Evolutionary conservation across 805 yeast species (phyloP).

Genomic region (Kurtzmaniella cleridarum): DNA sequence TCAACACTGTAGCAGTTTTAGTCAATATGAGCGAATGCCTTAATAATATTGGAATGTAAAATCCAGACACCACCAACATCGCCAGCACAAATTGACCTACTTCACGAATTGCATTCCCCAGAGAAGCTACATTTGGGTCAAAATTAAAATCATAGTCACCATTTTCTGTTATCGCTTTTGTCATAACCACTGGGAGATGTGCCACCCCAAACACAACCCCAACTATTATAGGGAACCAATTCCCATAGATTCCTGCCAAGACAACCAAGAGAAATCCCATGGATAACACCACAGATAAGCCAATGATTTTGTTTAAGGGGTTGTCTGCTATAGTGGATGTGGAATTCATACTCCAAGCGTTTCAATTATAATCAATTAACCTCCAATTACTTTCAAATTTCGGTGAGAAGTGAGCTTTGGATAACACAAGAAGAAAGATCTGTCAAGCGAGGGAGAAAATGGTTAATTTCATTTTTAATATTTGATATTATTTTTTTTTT

Average conservation of each 20-base stretch:
- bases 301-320: constrained; percentile 74
- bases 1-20: constrained; percentile 67
- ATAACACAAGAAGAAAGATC: background rate
- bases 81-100: constrained; percentile 78
- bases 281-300: constrained; percentile 72
- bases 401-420: background rate
- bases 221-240: constrained; percentile 86
- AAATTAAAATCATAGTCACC: constrained; percentile 40
- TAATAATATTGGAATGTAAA: constrained; percentile 66
- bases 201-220: constrained; percentile 38
- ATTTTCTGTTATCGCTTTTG: constrained; percentile 25
- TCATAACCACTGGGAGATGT: constrained; percentile 31
- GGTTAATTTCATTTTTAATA: too few relatives aligned
- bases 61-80: constrained; percentile 67
- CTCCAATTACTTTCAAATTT: too few relatives aligned
- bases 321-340: constrained; percentile 24
- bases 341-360: constrained; percentile 13
- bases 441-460: too few relatives aligned
- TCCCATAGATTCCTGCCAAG: constrained; percentile 78
- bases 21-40: constrained; percentile 72
- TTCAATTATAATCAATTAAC: background rate
- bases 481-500: too few relatives aligned
- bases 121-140: constrained; percentile 26
- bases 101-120: constrained; percentile 52
- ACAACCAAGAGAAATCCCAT: constrained; percentile 86